Evolutionary conservation across 2,329 filamentous ascomycete genomes (phyloP).

Genomic region (Colletotrichum agaves): DNA sequence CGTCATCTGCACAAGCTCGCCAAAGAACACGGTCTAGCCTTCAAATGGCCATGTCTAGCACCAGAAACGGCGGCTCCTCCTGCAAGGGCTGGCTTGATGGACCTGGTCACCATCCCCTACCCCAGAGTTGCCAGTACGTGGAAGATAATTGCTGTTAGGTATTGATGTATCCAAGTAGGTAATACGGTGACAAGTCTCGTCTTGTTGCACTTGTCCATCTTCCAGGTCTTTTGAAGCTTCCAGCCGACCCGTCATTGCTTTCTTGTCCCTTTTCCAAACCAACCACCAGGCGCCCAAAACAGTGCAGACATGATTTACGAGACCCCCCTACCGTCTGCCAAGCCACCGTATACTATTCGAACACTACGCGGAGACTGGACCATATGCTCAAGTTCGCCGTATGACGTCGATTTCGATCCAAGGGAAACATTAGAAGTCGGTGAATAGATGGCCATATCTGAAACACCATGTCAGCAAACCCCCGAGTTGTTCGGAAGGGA

Average conservation of each 20-base stretch:
- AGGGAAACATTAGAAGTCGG: conserved; percentile 69
- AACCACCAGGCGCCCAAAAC: conserved; percentile 28
- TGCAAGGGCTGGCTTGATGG: neutral
- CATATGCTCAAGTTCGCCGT: neutral
- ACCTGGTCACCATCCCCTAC: neutral
- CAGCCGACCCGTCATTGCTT: conserved; percentile 18
- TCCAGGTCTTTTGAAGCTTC: conserved; percentile 24
- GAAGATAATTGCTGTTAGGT: conserved; percentile 37
- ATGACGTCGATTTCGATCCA: neutral
- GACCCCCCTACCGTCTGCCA: conserved; percentile 9
- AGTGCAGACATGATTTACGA: conserved; percentile 30
- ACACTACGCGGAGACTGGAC: conserved; percentile 7
- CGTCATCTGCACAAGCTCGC: neutral
- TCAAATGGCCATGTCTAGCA: neutral
- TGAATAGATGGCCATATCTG: conserved; percentile 80
- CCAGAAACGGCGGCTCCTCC: neutral
- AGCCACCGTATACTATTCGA: conserved; percentile 29
- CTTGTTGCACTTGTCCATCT: conserved; percentile 30
- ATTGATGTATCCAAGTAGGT: conserved; percentile 35
- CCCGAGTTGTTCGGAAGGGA: neutral
- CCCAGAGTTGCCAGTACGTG: neutral
- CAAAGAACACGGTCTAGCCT: neutral
- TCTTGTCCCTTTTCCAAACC: conserved; percentile 35
- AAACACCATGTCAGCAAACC: conserved; percentile 12
- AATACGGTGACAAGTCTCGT: conserved; percentile 33